Base-by-base conservation (phyloP, 2,329 filamentous ascomycete genomes). In the Sphaceloma murrayae region DNA sequence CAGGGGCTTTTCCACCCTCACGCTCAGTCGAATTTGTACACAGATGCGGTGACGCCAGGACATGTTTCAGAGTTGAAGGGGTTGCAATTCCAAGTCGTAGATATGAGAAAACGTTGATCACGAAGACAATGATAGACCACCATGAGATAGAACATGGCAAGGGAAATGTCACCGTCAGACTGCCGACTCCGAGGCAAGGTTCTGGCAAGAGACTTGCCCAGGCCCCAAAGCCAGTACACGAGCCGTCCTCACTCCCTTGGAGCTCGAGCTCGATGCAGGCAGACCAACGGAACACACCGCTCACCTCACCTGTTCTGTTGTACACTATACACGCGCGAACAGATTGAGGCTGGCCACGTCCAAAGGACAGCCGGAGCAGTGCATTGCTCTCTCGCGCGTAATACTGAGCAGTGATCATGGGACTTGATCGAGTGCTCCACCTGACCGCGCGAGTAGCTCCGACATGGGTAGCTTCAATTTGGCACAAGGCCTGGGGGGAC, bases 1-100 rank as follows among this genome's bases (percentile, higher is more conserved):
- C 74, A 75, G 1, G 84, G 85, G 1, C 73, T 93, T 0, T 98
- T 98, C 60, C 91, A 98, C 61, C 85, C 78, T 4, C 81, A 85
- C 56, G 63, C 64, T 0, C 70, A 82, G 50, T 70, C 75, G 18
- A 80, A 87, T 54, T 73, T 93, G 1, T 94, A 94, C 58, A 86
- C 82, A 0, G 77, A 81, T 55, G 85, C 85, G 19, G 48, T 72
- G 45, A 63, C 67, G 48, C 71, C 72, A 10, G 74, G 74, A 0
- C 74, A 78, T 59, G 74, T 78, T 3, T 69, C 69, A n/a, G 73
- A 77, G 52, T 59, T 70, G n/a, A 60, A 64, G n/a, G 68, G 73
- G 2, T 58, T 75, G 52, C 65, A 69, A 46, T 80, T 82, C 57
- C 73, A 82, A 55, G 71, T 81, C 27, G 75, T 82, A 34, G 80